Evolutionary conservation across 306 rosid species (phyloP).

Genomic region (Cajanus cajan): DNA sequence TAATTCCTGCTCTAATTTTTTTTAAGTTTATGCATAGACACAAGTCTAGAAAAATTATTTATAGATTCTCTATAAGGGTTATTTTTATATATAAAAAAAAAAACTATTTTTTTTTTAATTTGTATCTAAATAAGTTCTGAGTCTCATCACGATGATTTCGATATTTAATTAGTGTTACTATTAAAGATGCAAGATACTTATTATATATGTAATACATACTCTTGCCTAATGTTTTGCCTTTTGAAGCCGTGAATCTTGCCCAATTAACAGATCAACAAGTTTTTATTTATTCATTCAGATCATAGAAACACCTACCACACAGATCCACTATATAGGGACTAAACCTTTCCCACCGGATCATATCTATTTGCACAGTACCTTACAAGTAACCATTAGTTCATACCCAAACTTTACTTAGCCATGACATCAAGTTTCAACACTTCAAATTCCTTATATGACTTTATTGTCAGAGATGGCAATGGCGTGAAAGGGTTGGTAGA

Average conservation of each 20-base stretch:
- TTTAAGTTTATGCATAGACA: too few relatives aligned
- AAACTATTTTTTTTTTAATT: too few relatives aligned
- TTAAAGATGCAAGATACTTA: neutral
- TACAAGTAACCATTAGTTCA: neutral
- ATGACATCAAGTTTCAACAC: constrained; percentile 40
- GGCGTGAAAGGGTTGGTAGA: constrained; percentile 67
- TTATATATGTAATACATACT: neutral
- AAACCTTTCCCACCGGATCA: neutral
- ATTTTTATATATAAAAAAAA: too few relatives aligned
- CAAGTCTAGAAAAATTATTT: too few relatives aligned
- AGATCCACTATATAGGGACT: neutral
- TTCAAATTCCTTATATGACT: constrained; percentile 48
- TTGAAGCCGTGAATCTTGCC: constrained; percentile 5
- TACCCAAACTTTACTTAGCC: neutral
- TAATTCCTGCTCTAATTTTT: too few relatives aligned
- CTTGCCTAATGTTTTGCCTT: too few relatives aligned
- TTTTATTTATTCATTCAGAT: neutral
- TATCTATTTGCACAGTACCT: neutral
- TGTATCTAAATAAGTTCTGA: too few relatives aligned
- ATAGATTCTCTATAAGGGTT: too few relatives aligned
- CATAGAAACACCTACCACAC: neutral
- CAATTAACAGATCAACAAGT: too few relatives aligned
- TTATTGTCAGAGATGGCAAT: constrained; percentile 56
- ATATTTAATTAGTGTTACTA: neutral
- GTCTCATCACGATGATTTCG: neutral